Evolutionary conservation across 345 rosid species (phyloP).

Genomic region (Eucalyptus marginata): DNA sequence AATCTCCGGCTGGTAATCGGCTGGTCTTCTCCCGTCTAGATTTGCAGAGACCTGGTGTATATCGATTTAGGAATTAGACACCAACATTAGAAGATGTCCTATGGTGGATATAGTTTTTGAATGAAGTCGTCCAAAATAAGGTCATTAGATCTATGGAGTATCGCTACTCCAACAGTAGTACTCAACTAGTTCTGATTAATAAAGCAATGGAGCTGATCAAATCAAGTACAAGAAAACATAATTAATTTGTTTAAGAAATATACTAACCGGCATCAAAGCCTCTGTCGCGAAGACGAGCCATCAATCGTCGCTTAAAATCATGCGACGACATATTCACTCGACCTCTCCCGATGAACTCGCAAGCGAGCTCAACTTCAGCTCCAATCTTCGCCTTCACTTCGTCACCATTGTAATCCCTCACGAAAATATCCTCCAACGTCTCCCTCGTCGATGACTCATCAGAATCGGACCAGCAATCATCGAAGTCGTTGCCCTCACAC

Average conservation of each 20-base stretch:
- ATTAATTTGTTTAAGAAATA: background rate
- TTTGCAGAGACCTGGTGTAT: constrained; percentile 62
- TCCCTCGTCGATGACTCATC: background rate
- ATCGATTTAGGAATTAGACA: background rate
- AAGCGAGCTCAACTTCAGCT: constrained; percentile 8
- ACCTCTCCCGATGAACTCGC: constrained; percentile 5
- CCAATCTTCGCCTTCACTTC: constrained; percentile 12
- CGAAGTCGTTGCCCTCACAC: background rate
- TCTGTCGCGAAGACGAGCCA: constrained; percentile 40
- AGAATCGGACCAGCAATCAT: background rate
- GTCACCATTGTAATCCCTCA: background rate
- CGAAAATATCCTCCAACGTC: background rate
- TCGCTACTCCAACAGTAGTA: background rate
- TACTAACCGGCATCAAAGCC: constrained; percentile 71
- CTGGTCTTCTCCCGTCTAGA: constrained; percentile 68
- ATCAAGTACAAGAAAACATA: background rate
- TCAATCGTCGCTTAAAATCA: constrained; percentile 32
- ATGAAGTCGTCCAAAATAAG: background rate
- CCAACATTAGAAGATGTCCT: background rate
- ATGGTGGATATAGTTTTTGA: background rate
- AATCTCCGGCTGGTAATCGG: constrained; percentile 42
- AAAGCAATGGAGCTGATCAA: background rate
- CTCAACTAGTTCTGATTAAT: background rate
- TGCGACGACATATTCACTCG: background rate
- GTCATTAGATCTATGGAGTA: background rate